phyloP scores from a whole-genome alignment of 148 eudicot species.

The Beta vulgaris region DNA sequence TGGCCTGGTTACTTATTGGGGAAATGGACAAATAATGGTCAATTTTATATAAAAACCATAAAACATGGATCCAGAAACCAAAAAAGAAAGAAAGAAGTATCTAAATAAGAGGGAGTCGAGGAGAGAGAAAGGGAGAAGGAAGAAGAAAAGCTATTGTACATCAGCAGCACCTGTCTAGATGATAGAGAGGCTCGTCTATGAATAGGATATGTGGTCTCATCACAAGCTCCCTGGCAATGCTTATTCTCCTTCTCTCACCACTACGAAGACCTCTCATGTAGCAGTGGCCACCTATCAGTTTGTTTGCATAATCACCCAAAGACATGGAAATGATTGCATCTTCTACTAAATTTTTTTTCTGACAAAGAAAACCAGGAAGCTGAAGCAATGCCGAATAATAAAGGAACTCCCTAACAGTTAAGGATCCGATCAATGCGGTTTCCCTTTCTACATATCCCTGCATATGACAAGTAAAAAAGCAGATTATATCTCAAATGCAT shows the following conservation, averaged over 20 bases:
- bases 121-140: neutral
- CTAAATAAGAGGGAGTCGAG: neutral
- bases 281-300: slow-evolving; percentile 95
- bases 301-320: slow-evolving; percentile 84
- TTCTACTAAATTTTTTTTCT: slow-evolving; percentile 77
- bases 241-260: slow-evolving; percentile 92
- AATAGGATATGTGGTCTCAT: slow-evolving; percentile 89
- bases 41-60: neutral
- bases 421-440: slow-evolving; percentile 81
- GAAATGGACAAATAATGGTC: too few relatives aligned
- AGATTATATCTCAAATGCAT: neutral
- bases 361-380: slow-evolving; percentile 85
- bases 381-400: slow-evolving; percentile 97
- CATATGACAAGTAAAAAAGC: slow-evolving; percentile 15
- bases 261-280: slow-evolving; percentile 89
- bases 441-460: slow-evolving; percentile 98
- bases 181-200: slow-evolving; percentile 97
- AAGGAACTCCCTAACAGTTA: slow-evolving; percentile 90
- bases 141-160: neutral
- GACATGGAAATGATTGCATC: slow-evolving; percentile 95
- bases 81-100: too few relatives aligned
- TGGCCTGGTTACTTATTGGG: too few relatives aligned
- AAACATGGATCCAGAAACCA: neutral
- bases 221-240: slow-evolving; percentile 96
- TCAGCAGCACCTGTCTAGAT: slow-evolving; percentile 80